Evolutionary conservation across 108 stramenopile genomes (phyloP).

Genomic region (Conticribra weissflogii): DNA sequence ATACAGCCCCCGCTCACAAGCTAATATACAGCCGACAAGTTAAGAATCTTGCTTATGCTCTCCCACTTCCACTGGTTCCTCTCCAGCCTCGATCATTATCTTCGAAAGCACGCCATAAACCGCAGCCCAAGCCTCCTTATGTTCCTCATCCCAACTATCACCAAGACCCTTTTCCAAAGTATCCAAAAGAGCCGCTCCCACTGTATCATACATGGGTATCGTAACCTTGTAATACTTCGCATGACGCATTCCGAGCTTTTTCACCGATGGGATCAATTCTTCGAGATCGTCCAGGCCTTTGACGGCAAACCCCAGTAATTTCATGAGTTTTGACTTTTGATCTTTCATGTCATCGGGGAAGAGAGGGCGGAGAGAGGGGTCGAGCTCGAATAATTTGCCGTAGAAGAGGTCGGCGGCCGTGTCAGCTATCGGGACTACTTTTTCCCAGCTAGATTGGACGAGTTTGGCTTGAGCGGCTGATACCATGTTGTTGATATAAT

Average conservation of each 20-base stretch:
- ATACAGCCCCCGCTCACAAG: too few relatives aligned
- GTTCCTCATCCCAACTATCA: conserved; percentile 29
- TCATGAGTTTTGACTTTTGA: conserved; percentile 39
- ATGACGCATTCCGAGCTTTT: conserved; percentile 37
- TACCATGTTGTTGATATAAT: too few relatives aligned
- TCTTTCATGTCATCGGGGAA: conserved; percentile 35
- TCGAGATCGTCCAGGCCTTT: conserved; percentile 24
- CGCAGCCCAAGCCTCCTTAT: conserved; percentile 45
- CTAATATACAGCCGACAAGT: too few relatives aligned
- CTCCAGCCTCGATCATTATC: conserved; percentile 20
- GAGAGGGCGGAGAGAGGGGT: conserved; percentile 25
- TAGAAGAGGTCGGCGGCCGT: conserved; percentile 40
- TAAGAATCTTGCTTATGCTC: neutral
- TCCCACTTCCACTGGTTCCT: neutral
- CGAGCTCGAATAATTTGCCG: conserved; percentile 31
- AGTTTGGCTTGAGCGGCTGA: conserved; percentile 16
- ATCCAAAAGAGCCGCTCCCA: conserved; percentile 32
- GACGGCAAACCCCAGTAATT: conserved; percentile 28
- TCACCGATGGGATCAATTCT: conserved; percentile 24
- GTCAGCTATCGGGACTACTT: conserved; percentile 36
- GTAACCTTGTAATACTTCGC: conserved; percentile 28
- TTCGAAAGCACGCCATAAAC: conserved; percentile 29
- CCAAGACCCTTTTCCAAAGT: conserved; percentile 42
- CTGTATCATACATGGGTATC: conserved; percentile 33
- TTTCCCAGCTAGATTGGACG: conserved; percentile 40